phyloP scores from a whole-genome alignment of 208 protist genomes.

The Leishmania mexicana region DNA sequence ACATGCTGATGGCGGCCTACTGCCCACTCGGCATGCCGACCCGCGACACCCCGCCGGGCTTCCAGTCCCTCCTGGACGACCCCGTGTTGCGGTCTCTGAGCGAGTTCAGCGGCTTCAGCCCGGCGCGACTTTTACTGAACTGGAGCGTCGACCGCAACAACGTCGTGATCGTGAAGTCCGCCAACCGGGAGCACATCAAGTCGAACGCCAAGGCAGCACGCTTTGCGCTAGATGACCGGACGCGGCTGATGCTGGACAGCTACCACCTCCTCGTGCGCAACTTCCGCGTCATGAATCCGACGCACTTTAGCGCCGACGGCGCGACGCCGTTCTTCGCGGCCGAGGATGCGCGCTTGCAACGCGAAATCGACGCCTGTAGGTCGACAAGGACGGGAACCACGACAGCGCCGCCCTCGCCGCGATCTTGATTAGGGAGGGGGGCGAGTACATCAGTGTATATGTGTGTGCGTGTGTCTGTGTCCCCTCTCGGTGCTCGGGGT shows the following conservation, averaged over 20 bases:
- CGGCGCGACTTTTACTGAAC: slow-evolving; percentile 77
- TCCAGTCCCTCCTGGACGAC: slow-evolving; percentile 49
- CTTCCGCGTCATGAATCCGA: slow-evolving; percentile 79
- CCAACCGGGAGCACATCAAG: slow-evolving; percentile 76
- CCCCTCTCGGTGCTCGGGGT: neutral
- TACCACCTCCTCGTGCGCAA: slow-evolving; percentile 48
- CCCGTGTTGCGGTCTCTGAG: slow-evolving; percentile 46
- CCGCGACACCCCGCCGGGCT: slow-evolving; percentile 63
- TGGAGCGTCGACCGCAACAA: slow-evolving; percentile 80
- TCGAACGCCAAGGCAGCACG: slow-evolving; percentile 84
- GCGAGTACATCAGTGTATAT: neutral
- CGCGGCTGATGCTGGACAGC: slow-evolving; percentile 58
- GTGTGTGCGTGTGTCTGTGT: neutral
- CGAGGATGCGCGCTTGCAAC: slow-evolving; percentile 20
- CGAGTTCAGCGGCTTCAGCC: slow-evolving; percentile 67
- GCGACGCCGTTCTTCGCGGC: slow-evolving; percentile 61
- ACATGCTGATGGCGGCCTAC: slow-evolving; percentile 86
- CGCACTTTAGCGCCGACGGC: slow-evolving; percentile 48
- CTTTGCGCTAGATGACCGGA: slow-evolving; percentile 62
- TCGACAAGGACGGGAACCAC: neutral
- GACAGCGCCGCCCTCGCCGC: neutral
- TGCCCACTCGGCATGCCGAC: slow-evolving; percentile 86
- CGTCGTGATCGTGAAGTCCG: slow-evolving; percentile 83
- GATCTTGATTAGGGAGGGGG: neutral
- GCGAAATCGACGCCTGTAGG: slow-evolving; percentile 4